phyloP scores from a whole-genome alignment of 768 basidiomycete species.

The Leccinellum rugosiceps region DNA sequence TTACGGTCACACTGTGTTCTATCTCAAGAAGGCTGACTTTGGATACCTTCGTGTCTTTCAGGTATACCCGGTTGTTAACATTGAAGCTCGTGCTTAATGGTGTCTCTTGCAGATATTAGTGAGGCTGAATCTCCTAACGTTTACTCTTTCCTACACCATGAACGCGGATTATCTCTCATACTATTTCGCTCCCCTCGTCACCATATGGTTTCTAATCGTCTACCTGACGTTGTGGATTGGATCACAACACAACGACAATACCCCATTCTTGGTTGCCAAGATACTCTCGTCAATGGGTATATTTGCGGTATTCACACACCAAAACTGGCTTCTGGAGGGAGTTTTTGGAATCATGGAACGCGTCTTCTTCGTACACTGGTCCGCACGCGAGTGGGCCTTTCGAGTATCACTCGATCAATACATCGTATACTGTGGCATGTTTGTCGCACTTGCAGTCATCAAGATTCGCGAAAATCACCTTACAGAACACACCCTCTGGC shows the following conservation, averaged over 20 bases:
- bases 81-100: not conserved
- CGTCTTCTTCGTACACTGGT: conserved; percentile 80
- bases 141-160: conserved; percentile 85
- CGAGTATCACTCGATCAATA: conserved; percentile 85
- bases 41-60: conserved; percentile 73
- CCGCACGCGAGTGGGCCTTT: conserved; percentile 84
- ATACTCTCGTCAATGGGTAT: conserved; percentile 60
- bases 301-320: conserved; percentile 64
- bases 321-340: conserved; percentile 57
- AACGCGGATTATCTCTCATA: conserved; percentile 89
- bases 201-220: conserved; percentile 87
- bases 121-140: conserved; percentile 79
- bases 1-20: conserved; percentile 86
- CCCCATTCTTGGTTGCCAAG: conserved; percentile 66
- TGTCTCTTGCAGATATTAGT: conserved; percentile 55
- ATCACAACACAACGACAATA: conserved; percentile 67
- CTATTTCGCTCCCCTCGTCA: conserved; percentile 88
- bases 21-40: conserved; percentile 87
- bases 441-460: conserved; percentile 67
- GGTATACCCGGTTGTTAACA: conserved; percentile 34
- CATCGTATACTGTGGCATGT: conserved; percentile 87
- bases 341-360: conserved; percentile 61
- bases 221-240: conserved; percentile 76
- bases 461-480: conserved; percentile 72
- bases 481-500: conserved; percentile 70